These are phyloP conservation scores for Phytophthora melonis DNA, from an alignment of 352 stramenopile genomes.

Conservation along the genomic window DNA sequence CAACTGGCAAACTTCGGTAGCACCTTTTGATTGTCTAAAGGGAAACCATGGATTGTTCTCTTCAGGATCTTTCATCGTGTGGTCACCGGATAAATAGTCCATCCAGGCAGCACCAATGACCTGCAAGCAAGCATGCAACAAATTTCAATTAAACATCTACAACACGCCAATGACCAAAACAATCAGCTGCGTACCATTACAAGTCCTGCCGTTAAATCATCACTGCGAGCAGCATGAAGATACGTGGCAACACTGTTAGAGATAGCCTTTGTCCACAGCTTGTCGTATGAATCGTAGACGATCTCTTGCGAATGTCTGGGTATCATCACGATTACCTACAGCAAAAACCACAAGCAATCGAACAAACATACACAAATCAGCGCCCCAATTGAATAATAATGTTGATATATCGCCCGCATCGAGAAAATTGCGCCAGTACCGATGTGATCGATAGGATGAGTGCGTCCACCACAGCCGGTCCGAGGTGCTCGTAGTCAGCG, in stretches of 20 bases:
- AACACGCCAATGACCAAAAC: neutral
- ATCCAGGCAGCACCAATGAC: conserved; percentile 22
- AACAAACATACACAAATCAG: neutral
- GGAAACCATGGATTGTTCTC: conserved; percentile 50
- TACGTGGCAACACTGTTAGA: conserved; percentile 29
- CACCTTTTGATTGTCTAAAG: conserved; percentile 43
- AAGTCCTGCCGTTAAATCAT: conserved; percentile 17
- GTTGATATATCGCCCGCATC: neutral
- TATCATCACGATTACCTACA: conserved; percentile 22
- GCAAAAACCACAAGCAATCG: neutral
- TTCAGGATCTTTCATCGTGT: conserved; percentile 6
- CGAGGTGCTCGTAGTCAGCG: conserved; percentile 25
- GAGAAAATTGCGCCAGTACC: conserved; percentile 14
- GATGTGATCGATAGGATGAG: conserved; percentile 36
- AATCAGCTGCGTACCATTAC: conserved; percentile 19
- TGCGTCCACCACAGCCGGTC: conserved; percentile 30
- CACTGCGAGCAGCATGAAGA: conserved; percentile 16
- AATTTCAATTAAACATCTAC: neutral
- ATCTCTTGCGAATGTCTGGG: conserved; percentile 1
- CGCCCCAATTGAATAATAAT: conserved; percentile 1
- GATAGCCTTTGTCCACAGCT: conserved; percentile 18
- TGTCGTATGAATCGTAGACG: neutral
- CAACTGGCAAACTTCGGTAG: conserved; percentile 26
- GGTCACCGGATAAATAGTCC: neutral
- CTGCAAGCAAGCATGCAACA: neutral